Evolutionary conservation across 805 yeast species (phyloP).

Genomic region (Teunomyces panamensis): DNA sequence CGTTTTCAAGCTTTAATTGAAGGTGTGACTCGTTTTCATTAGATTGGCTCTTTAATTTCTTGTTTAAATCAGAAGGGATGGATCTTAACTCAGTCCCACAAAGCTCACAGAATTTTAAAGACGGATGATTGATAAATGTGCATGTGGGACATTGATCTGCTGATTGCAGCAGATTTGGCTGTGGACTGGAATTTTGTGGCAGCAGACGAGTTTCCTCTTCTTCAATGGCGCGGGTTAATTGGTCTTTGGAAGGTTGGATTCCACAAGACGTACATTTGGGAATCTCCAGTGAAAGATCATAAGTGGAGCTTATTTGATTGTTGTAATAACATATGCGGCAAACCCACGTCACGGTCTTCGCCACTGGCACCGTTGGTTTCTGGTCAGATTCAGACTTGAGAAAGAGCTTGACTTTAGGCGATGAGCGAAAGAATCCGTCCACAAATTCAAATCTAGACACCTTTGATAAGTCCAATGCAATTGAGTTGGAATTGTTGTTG

Average conservation of each 20-base stretch:
- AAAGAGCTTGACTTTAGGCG: slow-evolving; percentile 64
- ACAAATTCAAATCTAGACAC: slow-evolving; percentile 38
- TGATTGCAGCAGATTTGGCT: slow-evolving; percentile 8
- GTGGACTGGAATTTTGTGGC: slow-evolving; percentile 1
- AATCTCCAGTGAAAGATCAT: slow-evolving; percentile 16
- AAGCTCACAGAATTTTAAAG: slow-evolving; percentile 75
- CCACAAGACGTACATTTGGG: slow-evolving; percentile 43
- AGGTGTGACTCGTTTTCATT: slow-evolving; percentile 6
- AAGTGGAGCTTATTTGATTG: slow-evolving; percentile 35
- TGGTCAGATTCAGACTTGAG: slow-evolving; percentile 11
- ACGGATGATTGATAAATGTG: slow-evolving; percentile 82
- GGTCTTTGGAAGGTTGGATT: slow-evolving; percentile 17
- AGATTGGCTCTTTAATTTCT: neutral
- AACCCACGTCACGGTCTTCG: slow-evolving; percentile 50
- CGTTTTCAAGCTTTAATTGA: slow-evolving; percentile 25
- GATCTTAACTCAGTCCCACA: slow-evolving; percentile 58
- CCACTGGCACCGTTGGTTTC: neutral
- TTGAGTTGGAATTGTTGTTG: slow-evolving; percentile 38
- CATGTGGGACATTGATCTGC: slow-evolving; percentile 51
- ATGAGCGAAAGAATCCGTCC: slow-evolving; percentile 65
- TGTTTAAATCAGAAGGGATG: neutral
- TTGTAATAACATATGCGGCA: slow-evolving; percentile 87
- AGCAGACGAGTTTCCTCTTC: neutral
- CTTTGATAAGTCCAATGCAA: slow-evolving; percentile 45
- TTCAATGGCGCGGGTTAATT: neutral